A percentile compares a stretch with the other conserved stretches of the same genome.
phyloP scores from a whole-genome alignment of 169 alveolate genomes.

The Eimeria sp. region DNA sequence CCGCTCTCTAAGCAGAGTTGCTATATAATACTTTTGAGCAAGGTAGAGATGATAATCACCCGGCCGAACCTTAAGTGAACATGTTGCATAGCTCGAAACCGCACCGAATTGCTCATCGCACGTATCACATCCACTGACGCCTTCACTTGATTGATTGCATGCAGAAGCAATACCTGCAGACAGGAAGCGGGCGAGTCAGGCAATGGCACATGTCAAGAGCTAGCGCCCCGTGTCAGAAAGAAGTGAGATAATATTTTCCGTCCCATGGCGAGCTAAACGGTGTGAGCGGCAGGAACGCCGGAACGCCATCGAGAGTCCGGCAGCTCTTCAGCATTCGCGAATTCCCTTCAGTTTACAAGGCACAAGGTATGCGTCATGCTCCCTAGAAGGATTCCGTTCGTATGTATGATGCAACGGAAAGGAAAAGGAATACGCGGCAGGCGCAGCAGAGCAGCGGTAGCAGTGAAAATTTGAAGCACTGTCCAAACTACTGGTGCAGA shows the following conservation, averaged over 20 bases:
- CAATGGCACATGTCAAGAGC: no score
- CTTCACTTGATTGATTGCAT: no score
- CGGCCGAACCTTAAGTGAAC: neutral
- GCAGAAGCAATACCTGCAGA: no score
- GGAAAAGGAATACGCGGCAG: neutral
- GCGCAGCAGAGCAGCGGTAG: neutral
- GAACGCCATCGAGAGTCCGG: neutral
- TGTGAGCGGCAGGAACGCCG: neutral
- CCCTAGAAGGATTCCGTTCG: neutral
- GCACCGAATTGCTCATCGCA: neutral
- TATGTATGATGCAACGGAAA: neutral
- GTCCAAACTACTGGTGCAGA: no score
- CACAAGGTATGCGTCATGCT: neutral
- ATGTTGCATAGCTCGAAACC: neutral
- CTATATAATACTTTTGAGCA: neutral
- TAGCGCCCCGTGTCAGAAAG: no score
- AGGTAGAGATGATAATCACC: neutral
- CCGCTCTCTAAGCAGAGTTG: neutral
- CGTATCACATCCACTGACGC: neutral
- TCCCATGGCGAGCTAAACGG: no score
- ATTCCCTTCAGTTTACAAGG: neutral
- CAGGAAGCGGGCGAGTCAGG: no score
- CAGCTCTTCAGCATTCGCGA: neutral
- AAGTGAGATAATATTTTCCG: no score
- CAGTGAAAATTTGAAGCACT: no score